Conservation (phyloP, 805 yeast species). For the Geotrichum ghanense region DNA sequence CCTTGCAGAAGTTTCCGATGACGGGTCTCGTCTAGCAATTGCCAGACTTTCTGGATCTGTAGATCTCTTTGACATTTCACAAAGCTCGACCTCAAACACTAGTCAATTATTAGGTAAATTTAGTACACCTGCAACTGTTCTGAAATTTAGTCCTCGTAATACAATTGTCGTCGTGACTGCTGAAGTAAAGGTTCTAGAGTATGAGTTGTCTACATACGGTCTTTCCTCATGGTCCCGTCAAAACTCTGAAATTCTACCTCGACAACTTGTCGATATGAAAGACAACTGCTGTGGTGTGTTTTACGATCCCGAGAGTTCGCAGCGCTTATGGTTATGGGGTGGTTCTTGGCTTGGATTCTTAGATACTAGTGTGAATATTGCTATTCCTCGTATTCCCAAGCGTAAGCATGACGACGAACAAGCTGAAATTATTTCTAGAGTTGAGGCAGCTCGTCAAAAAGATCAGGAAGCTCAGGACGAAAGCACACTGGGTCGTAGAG, state of each 20-base stretch:
- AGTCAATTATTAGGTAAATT: constrained; percentile 4
- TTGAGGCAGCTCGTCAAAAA: constrained; percentile 4
- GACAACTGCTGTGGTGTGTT: constrained; percentile 72
- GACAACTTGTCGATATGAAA: constrained; percentile 40
- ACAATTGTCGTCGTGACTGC: constrained; percentile 57
- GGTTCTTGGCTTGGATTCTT: constrained; percentile 69
- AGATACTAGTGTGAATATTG: constrained; percentile 49
- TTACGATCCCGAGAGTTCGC: constrained; percentile 29
- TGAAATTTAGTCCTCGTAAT: constrained; percentile 40
- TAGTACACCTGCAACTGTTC: constrained; percentile 40
- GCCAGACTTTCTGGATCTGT: constrained; percentile 58
- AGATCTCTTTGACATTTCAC: constrained; percentile 32
- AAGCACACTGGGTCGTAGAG: constrained; percentile 24
- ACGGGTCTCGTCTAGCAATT: constrained; percentile 38
- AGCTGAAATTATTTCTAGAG: constrained; percentile 7
- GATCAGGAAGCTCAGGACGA: constrained; percentile 17
- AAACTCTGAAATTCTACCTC: constrained; percentile 67
- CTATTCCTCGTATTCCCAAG: constrained; percentile 29
- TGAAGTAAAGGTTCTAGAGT: constrained; percentile 67
- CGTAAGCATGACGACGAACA: constrained; percentile 29
- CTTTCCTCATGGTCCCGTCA: constrained; percentile 68
- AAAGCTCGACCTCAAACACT: constrained; percentile 18
- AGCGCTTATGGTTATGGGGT: constrained; percentile 78
- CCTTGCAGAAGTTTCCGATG: constrained; percentile 37
- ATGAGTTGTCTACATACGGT: constrained; percentile 30